phyloP scores from a whole-genome alignment of 306 rosid genomes.

The Erythrophleum fordii region DNA sequence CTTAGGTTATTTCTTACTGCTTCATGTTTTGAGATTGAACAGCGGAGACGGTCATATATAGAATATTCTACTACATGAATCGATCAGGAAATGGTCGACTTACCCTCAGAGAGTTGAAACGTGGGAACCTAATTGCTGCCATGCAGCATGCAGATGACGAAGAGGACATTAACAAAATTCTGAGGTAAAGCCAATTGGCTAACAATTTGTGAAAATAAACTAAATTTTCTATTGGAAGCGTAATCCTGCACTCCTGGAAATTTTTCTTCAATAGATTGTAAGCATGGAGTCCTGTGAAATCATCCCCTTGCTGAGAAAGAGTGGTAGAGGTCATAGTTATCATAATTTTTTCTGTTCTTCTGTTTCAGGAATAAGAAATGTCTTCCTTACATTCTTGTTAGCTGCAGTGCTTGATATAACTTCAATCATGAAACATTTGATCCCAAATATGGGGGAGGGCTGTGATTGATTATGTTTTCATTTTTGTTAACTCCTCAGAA shows the following conservation, averaged over 20 bases:
- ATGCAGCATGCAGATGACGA: constrained; percentile 70
- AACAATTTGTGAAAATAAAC: constrained; percentile 8
- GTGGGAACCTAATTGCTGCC: constrained; percentile 67
- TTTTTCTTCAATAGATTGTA: constrained; percentile 14
- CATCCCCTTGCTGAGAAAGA: constrained; percentile 6
- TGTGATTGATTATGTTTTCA: constrained; percentile 19
- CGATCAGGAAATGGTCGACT: constrained; percentile 64
- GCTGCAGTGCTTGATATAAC: constrained; percentile 18
- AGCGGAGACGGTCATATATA: constrained; percentile 69
- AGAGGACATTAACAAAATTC: constrained; percentile 67
- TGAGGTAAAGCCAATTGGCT: constrained; percentile 53
- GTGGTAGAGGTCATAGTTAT: not conserved
- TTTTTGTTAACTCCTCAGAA: constrained; percentile 7
- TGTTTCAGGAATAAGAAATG: constrained; percentile 5
- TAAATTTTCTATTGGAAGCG: constrained; percentile 15
- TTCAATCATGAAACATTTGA: constrained; percentile 32
- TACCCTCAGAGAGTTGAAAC: constrained; percentile 63
- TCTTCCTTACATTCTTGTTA: constrained; percentile 3
- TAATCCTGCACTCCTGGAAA: constrained; percentile 7
- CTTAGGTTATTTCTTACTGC: constrained; percentile 40
- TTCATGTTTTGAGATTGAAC: constrained; percentile 46
- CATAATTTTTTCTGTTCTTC: not conserved
- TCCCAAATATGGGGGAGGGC: constrained; percentile 25
- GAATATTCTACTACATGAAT: constrained; percentile 70
- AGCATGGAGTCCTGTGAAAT: not conserved